These are phyloP conservation scores for Globisporangium splendens DNA, from an alignment of 352 stramenopile species.

Conservation along the genomic window DNA sequence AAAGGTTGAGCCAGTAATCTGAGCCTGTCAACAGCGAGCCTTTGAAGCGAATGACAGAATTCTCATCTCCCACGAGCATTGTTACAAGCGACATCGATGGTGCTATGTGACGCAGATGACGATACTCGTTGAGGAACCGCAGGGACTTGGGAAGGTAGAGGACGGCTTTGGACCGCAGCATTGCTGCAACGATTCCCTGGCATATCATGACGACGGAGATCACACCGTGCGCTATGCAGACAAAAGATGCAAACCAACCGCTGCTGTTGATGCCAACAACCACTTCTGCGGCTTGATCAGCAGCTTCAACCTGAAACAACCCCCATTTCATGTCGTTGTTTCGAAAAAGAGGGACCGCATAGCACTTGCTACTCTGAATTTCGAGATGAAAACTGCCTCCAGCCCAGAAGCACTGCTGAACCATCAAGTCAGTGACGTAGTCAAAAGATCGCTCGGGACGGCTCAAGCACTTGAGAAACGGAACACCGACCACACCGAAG, in stretches of 20 bases:
- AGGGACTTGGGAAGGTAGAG: slow-evolving; percentile 12
- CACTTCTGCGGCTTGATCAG: slow-evolving; percentile 12
- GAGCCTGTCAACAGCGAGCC: slow-evolving; percentile 7
- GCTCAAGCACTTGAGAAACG: slow-evolving; percentile 15
- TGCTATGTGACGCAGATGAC: not conserved
- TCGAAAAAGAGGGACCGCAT: slow-evolving; percentile 5
- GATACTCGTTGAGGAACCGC: slow-evolving; percentile 4
- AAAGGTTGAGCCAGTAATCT: slow-evolving; percentile 15
- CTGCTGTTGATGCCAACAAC: slow-evolving; percentile 9
- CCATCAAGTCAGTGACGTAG: slow-evolving; percentile 20
- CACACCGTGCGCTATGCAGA: slow-evolving; percentile 16
- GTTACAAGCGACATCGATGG: slow-evolving; percentile 5
- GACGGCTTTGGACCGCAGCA: slow-evolving; percentile 4
- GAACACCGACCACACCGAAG: slow-evolving; percentile 7
- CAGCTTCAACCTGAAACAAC: slow-evolving; percentile 10
- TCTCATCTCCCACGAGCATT: not conserved
- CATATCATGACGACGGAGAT: slow-evolving; percentile 22
- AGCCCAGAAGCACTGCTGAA: slow-evolving; percentile 18
- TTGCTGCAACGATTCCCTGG: slow-evolving; percentile 13
- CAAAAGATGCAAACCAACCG: slow-evolving; percentile 11
- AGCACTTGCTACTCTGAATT: slow-evolving; percentile 22
- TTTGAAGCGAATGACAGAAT: slow-evolving; percentile 11
- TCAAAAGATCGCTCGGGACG: slow-evolving; percentile 9
- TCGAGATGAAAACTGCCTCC: slow-evolving; percentile 20
- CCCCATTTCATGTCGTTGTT: slow-evolving; percentile 4